Base-by-base conservation (phyloP, 2,329 filamentous ascomycete genomes). In the Talaromyces sp. region DNA sequence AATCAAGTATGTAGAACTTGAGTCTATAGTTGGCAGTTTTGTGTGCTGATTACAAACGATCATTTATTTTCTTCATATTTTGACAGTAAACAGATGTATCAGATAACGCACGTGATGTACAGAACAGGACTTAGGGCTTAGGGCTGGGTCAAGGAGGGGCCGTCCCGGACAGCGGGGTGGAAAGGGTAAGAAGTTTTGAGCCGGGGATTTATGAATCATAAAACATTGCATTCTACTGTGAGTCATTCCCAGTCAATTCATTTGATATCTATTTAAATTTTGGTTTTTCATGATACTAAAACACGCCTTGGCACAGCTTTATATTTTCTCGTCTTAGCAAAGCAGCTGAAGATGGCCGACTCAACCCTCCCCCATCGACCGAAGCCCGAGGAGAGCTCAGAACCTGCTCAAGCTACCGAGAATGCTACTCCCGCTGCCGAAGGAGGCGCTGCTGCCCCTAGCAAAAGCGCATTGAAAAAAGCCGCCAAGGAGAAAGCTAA, bases 401-500 rank as follows among this genome's bases (percentile, higher is more conserved):
- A 69, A 65, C 71, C 70, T 54, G 68, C 68, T 65, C 70, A 50
- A 13, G 61, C 50, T 9, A 54, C 54, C 14, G 62, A 64, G 43
- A 59, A 58, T 24, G 56, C 56, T 10, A 47, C 56, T 41, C 69
- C 74, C 63, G 65, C 73, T 27, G 75, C 72, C 56, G 79, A 78
- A 67, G 80, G 77, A 37, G 66, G 48, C 54, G 80, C 78, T 63
- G 82, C 80, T 62, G 80, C 81, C 14, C 82, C 85, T 48, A 92
- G 89, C 67, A 93, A 96, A 82, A 93, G 89, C 79, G 92, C 88
- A 16, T 81, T 90, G 69, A 96, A 96, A 82, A 96, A 96, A 82
- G 88, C 90, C 54, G 90, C 90, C 72, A 96, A 96, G 81, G 91
- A 93, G 33, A 93, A 93, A 81, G 93, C 94, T 77, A 93, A 96